These are phyloP conservation scores for Trametes punicea DNA, from an alignment of 768 basidiomycete species.

Conservation along the genomic window DNA sequence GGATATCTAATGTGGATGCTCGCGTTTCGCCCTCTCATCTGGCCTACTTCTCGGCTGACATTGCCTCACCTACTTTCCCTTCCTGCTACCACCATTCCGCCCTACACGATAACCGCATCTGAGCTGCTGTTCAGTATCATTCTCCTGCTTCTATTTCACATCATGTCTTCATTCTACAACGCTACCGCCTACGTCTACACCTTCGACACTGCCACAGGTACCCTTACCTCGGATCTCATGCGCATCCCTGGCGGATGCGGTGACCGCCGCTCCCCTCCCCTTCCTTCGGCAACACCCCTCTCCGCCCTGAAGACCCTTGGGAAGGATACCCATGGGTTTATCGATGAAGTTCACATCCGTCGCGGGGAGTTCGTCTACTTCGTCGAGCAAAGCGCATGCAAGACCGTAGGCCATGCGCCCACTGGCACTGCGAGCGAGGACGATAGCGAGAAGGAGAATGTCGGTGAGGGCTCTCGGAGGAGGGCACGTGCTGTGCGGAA, in stretches of 20 bases:
- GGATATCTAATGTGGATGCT: neutral
- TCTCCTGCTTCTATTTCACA: neutral
- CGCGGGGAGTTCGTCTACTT: constrained; percentile 8
- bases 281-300: neutral
- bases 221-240: constrained; percentile 3
- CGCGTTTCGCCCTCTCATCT: neutral
- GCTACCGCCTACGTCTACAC: constrained; percentile 6
- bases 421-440: neutral
- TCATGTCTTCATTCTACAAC: neutral
- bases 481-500: neutral
- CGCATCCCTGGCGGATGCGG: constrained; percentile 1
- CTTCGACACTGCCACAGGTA: constrained; percentile 3
- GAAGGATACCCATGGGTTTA: constrained; percentile 3
- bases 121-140: constrained; percentile 4
- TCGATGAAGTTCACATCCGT: neutral
- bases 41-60: neutral
- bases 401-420: neutral
- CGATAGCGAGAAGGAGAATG: constrained; percentile 3
- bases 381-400: neutral
- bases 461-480: neutral
- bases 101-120: neutral
- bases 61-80: neutral
- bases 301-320: neutral
- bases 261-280: neutral
- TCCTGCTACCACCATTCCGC: neutral